phyloP scores from a whole-genome alignment of 176 grass and related monocot species.

The Eleusine coracana region DNA sequence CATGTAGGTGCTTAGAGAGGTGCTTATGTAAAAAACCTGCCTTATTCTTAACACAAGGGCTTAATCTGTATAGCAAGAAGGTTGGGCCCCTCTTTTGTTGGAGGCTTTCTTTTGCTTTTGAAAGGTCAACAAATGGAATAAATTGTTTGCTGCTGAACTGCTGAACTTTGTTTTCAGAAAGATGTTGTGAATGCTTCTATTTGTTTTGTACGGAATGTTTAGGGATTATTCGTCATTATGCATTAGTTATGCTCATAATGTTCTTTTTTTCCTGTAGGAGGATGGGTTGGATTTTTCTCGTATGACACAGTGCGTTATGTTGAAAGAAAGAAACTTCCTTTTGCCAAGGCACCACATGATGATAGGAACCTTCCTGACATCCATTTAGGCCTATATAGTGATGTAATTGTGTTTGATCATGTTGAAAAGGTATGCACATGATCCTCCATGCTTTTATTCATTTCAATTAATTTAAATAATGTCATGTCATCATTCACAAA shows the following conservation, averaged over 20 bases:
- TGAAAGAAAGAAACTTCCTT: conserved; percentile 94
- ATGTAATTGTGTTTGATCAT: conserved; percentile 85
- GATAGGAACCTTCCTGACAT: conserved; percentile 84
- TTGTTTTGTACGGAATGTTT: not conserved
- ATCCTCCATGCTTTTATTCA: not conserved
- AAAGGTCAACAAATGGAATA: not conserved
- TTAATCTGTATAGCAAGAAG: too few relatives aligned
- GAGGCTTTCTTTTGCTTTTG: too few relatives aligned
- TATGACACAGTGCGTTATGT: conserved; percentile 92
- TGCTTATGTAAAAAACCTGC: too few relatives aligned
- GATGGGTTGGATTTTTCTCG: conserved; percentile 94
- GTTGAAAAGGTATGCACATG: conserved; percentile 71
- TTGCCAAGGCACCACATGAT: conserved; percentile 69
- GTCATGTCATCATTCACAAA: too few relatives aligned
- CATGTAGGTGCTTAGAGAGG: too few relatives aligned
- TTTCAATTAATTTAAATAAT: not conserved
- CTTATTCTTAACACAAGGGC: too few relatives aligned
- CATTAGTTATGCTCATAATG: not conserved
- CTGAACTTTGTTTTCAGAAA: not conserved
- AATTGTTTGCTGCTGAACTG: not conserved
- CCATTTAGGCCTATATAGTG: conserved; percentile 90
- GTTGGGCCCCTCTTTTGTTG: too few relatives aligned
- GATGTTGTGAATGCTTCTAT: not conserved
- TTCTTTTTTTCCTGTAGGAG: conserved; percentile 59
- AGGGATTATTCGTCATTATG: not conserved